Evolutionary conservation across 176 grass and related monocot genomes (phyloP).

Genomic region (Rhynchospora pubera): DNA sequence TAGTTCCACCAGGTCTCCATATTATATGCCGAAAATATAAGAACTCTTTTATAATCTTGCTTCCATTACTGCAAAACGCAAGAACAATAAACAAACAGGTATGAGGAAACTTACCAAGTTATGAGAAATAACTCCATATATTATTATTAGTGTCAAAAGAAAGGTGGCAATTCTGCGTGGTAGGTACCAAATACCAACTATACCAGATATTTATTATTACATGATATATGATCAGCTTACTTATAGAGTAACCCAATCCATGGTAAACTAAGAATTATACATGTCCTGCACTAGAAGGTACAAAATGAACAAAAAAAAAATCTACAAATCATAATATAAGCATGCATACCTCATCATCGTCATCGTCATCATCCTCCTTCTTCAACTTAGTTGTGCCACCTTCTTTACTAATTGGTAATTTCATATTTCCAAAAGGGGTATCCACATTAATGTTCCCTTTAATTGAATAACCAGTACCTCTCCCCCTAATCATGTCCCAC

Average conservation of each 20-base stretch:
- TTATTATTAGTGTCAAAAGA: background rate
- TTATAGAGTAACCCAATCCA: slow-evolving; percentile 5
- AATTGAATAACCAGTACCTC: slow-evolving; percentile 66
- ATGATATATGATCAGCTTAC: background rate
- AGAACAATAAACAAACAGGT: background rate
- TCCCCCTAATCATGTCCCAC: slow-evolving; percentile 98
- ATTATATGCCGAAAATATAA: background rate
- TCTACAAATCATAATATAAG: background rate
- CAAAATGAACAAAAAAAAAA: background rate
- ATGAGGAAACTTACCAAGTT: background rate
- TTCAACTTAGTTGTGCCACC: slow-evolving; percentile 79
- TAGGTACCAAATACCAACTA: background rate
- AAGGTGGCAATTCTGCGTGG: background rate
- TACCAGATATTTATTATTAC: background rate
- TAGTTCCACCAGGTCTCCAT: slow-evolving; percentile 7
- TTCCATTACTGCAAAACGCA: slow-evolving; percentile 14
- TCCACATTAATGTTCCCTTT: slow-evolving; percentile 90
- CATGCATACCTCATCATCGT: slow-evolving; percentile 41
- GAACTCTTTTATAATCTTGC: background rate
- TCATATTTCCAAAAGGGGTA: slow-evolving; percentile 88
- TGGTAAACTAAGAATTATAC: background rate
- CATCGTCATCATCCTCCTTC: slow-evolving; percentile 57
- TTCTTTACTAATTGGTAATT: slow-evolving; percentile 78
- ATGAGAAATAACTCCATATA: background rate
- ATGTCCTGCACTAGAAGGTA: background rate